Percentiles rank a stretch among this genome's conserved stretches.
Evolutionary conservation across 1,284 basidiomycete species (phyloP).

Genomic region (Cryptococcus sp.): DNA sequence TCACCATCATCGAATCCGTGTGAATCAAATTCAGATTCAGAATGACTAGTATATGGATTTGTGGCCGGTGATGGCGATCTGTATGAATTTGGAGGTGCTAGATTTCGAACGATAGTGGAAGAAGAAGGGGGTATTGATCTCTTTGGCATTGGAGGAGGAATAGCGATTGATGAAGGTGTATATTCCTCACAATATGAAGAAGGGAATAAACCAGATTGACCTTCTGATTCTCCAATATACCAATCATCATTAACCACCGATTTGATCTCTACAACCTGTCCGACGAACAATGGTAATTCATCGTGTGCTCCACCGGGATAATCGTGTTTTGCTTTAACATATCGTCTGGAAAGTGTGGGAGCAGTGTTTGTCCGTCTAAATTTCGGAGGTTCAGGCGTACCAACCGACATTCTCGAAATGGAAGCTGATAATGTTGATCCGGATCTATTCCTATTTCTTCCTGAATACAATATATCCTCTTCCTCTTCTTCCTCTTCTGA

Average conservation of each 20-base stretch:
- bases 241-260: constrained; percentile 75
- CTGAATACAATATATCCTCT: neutral
- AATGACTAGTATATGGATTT: constrained; percentile 14
- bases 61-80: constrained; percentile 8
- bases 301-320: constrained; percentile 63
- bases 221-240: constrained; percentile 72
- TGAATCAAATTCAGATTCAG: constrained; percentile 14
- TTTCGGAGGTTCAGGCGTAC: constrained; percentile 14
- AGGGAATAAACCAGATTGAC: constrained; percentile 70
- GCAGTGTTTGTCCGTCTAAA: constrained; percentile 34
- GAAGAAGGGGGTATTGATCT: neutral
- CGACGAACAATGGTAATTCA: constrained; percentile 66
- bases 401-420: constrained; percentile 1
- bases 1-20: constrained; percentile 30
- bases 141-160: constrained; percentile 25
- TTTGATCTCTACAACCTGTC: constrained; percentile 67
- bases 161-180: constrained; percentile 21
- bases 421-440: constrained; percentile 16
- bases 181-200: constrained; percentile 62
- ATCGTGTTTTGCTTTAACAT: constrained; percentile 65
- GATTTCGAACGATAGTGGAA: constrained; percentile 3
- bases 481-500: constrained; percentile 44
- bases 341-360: constrained; percentile 16
- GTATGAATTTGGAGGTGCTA: constrained; percentile 9
- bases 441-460: constrained; percentile 7